Evolutionary conservation across 192 early-diverging fungal species (phyloP).

Genomic region (Dimargaris xerosporica): DNA sequence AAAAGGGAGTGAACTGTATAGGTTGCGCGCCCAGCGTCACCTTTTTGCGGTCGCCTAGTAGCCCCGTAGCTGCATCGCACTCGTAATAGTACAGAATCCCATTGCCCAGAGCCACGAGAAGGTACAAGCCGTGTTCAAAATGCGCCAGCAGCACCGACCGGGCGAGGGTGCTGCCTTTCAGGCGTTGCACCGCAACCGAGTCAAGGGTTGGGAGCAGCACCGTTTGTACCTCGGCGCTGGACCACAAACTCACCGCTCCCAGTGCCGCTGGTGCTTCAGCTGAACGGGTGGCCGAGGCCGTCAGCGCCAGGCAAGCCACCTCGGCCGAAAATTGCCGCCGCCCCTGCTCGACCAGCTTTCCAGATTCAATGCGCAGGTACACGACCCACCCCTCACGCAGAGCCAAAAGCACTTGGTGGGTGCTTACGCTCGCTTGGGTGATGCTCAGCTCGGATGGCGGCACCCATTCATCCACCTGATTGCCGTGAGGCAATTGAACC

Average conservation of each 20-base stretch:
- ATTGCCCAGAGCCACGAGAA: conserved; percentile 72
- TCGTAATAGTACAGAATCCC: conserved; percentile 64
- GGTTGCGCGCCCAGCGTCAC: conserved; percentile 69
- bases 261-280: conserved; percentile 19
- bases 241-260: conserved; percentile 67
- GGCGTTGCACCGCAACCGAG: conserved; percentile 22
- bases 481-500: conserved; percentile 20
- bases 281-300: conserved; percentile 19
- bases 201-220: conserved; percentile 40
- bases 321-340: conserved; percentile 40
- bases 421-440: conserved; percentile 21
- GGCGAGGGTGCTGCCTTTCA: conserved; percentile 41
- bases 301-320: conserved; percentile 61
- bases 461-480: conserved; percentile 32
- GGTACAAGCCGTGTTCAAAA: conserved; percentile 49
- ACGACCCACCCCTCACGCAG: conserved; percentile 34
- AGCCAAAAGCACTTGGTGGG: conserved; percentile 38
- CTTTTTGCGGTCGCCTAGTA: conserved; percentile 34
- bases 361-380: conserved; percentile 36
- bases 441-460: conserved; percentile 36
- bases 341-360: conserved; percentile 17
- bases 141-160: conserved; percentile 46
- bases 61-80: conserved; percentile 25
- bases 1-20: conserved; percentile 39
- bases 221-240: conserved; percentile 37